Evolutionary conservation across 805 yeast species (phyloP), one percentile per base, ranked within the genome.

Genomic region (Pichia thaimueangensis): DNA sequence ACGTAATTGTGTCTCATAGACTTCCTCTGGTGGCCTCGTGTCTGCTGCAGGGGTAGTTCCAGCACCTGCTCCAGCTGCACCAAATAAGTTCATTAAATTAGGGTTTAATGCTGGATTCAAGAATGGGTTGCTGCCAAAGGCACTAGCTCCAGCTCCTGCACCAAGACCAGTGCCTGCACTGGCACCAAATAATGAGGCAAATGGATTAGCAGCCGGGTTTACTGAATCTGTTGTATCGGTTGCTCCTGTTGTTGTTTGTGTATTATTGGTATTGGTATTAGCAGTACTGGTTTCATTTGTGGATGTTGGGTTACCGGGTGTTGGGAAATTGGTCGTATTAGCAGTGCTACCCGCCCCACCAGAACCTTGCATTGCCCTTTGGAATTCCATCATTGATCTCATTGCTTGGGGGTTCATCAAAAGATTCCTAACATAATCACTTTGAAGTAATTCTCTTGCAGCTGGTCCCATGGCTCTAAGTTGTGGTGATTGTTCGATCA

Each of bases 401-500:
- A 88, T 69, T 73, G 81, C 74, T 50, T 86, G 86, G 3, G 97
- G 97, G 59, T 91, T 86, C 11, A 84, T 70, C 57, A 84, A 50
- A 80, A 82, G 78, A 56, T 80, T 81, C 63, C 96, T 77, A 59
- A 89, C 79, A 58, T 78, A 73, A 13, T 91, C 95, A 58, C 82
- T 79, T 62, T 84, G 95, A 54, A 91, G 64, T 80, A 88, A 72
- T 59, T 84, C 78, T 56, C 96, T 76, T 19, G 85, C 89, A 58
- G 83, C 86, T 7, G 96, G 96, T 11, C 95, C 95, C 88, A 86
- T 76, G 5, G 79, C 75, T 47, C 91, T 77, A 56, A 88, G 70
- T 57, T 82, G 88, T 7, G 97, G 96, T 44, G 83, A 82, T 57
- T 83, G 86, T 54, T 78, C 76, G 55, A 88, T 86, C 70, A 89